Evolutionary conservation across 352 stramenopile species (phyloP).

Genomic region (Globisporangium echinulatum): DNA sequence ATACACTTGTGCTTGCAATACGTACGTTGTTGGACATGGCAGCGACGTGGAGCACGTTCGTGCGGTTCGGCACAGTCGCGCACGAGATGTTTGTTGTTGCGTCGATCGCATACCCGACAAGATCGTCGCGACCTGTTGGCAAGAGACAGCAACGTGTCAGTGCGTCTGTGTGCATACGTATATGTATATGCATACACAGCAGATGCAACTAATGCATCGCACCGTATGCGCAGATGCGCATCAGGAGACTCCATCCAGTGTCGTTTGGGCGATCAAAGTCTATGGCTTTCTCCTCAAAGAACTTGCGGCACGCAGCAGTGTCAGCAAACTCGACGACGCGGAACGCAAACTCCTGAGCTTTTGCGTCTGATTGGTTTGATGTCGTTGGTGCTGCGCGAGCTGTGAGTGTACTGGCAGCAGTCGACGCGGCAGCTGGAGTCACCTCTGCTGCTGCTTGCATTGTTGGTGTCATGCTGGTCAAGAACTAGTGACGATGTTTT

Average conservation of each 20-base stretch:
- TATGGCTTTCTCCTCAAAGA: conserved; percentile 48
- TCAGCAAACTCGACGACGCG: conserved; percentile 73
- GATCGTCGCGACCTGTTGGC: conserved; percentile 45
- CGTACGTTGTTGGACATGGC: conserved; percentile 70
- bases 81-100: conserved; percentile 50
- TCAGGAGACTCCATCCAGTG: conserved; percentile 73
- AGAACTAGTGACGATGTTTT: not conserved
- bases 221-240: conserved; percentile 75
- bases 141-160: conserved; percentile 1
- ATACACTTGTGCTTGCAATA: too few species aligned
- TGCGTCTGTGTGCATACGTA: not conserved
- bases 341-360: conserved; percentile 67
- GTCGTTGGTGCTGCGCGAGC: not conserved
- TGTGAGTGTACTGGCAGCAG: too few species aligned
- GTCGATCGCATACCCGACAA: conserved; percentile 50
- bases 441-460: not conserved
- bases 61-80: conserved; percentile 55
- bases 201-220: not conserved
- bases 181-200: not conserved
- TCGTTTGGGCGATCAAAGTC: conserved; percentile 54
- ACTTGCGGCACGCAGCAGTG: conserved; percentile 43
- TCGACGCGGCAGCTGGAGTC: too few species aligned
- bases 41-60: conserved; percentile 70
- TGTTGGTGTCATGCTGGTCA: too few species aligned
- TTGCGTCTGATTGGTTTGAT: conserved; percentile 2